phyloP scores from a whole-genome alignment of 768 basidiomycete genomes.

The Termitomyces sp. region DNA sequence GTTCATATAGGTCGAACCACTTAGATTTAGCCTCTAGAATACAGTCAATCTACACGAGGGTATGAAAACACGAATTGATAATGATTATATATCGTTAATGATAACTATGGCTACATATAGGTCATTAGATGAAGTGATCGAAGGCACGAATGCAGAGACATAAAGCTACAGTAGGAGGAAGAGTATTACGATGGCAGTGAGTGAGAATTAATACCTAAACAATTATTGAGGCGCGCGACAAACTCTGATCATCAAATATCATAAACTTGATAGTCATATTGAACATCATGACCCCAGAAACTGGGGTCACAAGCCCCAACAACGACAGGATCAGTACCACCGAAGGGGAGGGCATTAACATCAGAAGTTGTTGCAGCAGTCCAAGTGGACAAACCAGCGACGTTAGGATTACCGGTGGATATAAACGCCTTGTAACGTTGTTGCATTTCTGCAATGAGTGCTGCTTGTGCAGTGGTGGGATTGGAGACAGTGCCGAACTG shows the following conservation, averaged over 20 bases:
- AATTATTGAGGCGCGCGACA: neutral
- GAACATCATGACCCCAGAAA: conserved; percentile 65
- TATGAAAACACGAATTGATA: neutral
- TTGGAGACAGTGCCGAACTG: conserved; percentile 55
- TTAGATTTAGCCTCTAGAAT: no score
- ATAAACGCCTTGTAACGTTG: conserved; percentile 68
- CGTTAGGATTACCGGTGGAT: conserved; percentile 59
- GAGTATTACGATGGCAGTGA: conserved; percentile 9
- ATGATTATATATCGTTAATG: neutral
- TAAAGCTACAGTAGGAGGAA: conserved; percentile 21
- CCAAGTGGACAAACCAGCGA: conserved; percentile 50
- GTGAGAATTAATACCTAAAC: neutral
- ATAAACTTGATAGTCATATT: conserved; percentile 73
- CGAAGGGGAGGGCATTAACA: conserved; percentile 59
- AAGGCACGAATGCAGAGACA: conserved; percentile 5
- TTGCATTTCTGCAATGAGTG: conserved; percentile 65
- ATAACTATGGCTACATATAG: conserved; percentile 18
- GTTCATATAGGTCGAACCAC: conserved; percentile 48
- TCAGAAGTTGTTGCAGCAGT: conserved; percentile 43
- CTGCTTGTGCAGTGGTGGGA: conserved; percentile 53
- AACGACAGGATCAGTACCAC: conserved; percentile 48
- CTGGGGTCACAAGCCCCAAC: conserved; percentile 58
- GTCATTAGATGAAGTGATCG: conserved; percentile 1
- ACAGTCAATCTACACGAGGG: neutral
- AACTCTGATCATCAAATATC: conserved; percentile 29